These are phyloP conservation scores for Achlya hypogyna DNA, from an alignment of 352 stramenopile species.

Conservation along the genomic window DNA sequence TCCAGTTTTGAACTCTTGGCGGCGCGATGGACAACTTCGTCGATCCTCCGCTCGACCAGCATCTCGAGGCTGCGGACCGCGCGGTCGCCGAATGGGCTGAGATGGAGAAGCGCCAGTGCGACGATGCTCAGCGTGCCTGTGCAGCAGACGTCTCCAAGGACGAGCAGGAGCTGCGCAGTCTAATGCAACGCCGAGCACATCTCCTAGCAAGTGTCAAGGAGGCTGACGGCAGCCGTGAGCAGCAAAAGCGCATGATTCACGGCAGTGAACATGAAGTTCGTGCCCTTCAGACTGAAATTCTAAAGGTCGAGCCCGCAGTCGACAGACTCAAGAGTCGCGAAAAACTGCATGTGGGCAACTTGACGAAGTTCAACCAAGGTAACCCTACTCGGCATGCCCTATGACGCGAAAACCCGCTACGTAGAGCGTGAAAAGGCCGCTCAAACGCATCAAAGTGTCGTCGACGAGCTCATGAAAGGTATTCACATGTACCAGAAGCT, in stretches of 20 bases:
- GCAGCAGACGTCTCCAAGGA: slow-evolving; percentile 7
- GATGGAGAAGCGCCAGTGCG: not conserved
- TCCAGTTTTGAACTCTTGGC: not conserved
- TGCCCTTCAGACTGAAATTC: slow-evolving; percentile 7
- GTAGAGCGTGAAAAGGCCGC: not conserved
- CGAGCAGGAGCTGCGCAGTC: slow-evolving; percentile 1
- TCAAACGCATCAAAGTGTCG: not conserved
- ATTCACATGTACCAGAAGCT: slow-evolving; percentile 59
- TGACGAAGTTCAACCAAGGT: slow-evolving; percentile 11
- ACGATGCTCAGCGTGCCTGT: slow-evolving; percentile 5
- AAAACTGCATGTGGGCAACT: not conserved
- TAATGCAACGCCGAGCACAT: not conserved
- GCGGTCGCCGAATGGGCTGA: slow-evolving; percentile 1
- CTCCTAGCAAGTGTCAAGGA: not conserved
- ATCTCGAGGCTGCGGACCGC: not conserved
- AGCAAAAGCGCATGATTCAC: slow-evolving; percentile 8
- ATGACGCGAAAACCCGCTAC: not conserved
- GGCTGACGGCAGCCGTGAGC: not conserved
- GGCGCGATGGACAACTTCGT: not conserved
- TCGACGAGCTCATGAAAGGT: slow-evolving; percentile 43
- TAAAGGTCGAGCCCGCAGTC: slow-evolving; percentile 1
- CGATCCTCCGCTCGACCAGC: not conserved
- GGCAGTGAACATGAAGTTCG: slow-evolving; percentile 5
- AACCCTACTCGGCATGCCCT: not conserved
- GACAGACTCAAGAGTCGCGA: not conserved